Base-by-base conservation (phyloP, 2,329 filamentous ascomycete species). In the Hypocreales sp. region DNA sequence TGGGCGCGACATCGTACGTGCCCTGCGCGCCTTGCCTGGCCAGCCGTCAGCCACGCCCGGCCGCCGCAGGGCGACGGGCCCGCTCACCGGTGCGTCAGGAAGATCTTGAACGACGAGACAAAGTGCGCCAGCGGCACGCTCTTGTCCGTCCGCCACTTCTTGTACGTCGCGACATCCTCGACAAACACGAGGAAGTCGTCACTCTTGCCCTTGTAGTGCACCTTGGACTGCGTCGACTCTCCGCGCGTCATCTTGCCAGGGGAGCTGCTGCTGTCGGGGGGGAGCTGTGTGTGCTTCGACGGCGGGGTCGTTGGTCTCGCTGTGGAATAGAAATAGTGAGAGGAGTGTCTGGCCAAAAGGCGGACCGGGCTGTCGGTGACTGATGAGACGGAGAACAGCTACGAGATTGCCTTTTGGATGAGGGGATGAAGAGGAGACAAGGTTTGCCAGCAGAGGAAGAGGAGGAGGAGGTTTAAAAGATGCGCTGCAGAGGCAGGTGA, bases 41-140 rank as follows among this genome's bases (percentile, higher is more conserved):
- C 12, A 15, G 13, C 10, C 14, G 13, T 14, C 30, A 19, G 8
- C 13, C 14, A 28, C 25, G 20, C 17, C 27, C 9, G 8, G 18
- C 26, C 16, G 26, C 7, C 15, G 10, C 10, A 12, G 8, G 24
- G 15, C 15, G 16, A 25, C 25, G 30, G 40, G 28, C 32, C n/a
- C n/a, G 61, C 79, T 60, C 67, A 94, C 86, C 77, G 79, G 62
- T 92, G 80, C 20, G 84, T 92, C 23, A 79, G 61, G 46, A 93
- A 92, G 46, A 98, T 65, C 66, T 92, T 81, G 66, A 82, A 95
- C 7, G 79, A 67, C 32, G 76, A 82, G 30, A 95, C 68, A 31
- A 98, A 86, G 45, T 94, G 75, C 2, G 80, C 68, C 25, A 95
- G 60, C 20, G 90, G 79, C 17, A 90, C 61, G 17, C 68, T 75